Evolutionary conservation across 805 yeast species (phyloP), one percentile per base, ranked within the genome.

Genomic region (Ogataea ramenticola): DNA sequence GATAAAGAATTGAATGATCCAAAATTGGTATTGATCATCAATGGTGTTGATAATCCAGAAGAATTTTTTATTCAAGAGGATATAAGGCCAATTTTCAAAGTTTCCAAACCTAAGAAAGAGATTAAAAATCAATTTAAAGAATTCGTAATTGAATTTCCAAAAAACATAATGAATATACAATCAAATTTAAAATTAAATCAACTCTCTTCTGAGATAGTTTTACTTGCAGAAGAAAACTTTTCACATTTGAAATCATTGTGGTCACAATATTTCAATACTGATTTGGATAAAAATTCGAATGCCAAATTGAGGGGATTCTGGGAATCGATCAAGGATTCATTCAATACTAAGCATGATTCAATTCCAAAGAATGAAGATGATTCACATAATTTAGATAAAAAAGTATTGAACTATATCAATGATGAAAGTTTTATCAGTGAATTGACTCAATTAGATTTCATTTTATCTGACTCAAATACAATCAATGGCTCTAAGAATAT

Each of bases 381-480:
- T 20, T 40, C 39, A 16, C 33, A 43, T 3, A 40, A 35, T 14
- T 26, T 52, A 30, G 49, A 45, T 41, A 55, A 46, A 52, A 53
- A 61, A 50, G 56, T 56, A 6, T 43, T 64, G 46, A 40, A 58
- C 40, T 53, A 63, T 36, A 66, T 74, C 44, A 69, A 65, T 53
- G 79, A 75, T 50, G 67, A 69, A 49, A 50, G 60, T n/a, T 75
- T 68, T 57, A 70, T 74, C 46, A 67, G 61, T 44, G 80, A 76
- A 52, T 51, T 75, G 44, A 61, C 72, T 35, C 79, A 75, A 54
- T 59, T 75, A 49, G 64, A 68, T 19, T 72, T 65, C 49, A 60
- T 74, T 43, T 54, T 63, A 16, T 54, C 57, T 20, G 37, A 52
- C 7, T 32, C 58, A 15, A 45, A 54, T 20, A 45, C 54, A 20